A percentile compares a stretch with the other conserved stretches of the same genome.
phyloP scores from a whole-genome alignment of 106 monocot genomes.

The Allium cepa region DNA sequence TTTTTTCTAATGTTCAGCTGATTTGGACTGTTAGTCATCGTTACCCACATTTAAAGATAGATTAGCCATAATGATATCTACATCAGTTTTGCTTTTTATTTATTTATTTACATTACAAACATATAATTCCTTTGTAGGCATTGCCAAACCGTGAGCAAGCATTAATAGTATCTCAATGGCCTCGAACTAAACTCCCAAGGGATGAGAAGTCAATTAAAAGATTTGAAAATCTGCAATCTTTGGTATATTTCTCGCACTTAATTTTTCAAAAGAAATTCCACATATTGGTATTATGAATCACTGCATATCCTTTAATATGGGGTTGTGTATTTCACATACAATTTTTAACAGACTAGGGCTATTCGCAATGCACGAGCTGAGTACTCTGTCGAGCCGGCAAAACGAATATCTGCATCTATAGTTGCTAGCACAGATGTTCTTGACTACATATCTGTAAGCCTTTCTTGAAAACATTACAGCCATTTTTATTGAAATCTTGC shows the following conservation, averaged over 20 bases:
- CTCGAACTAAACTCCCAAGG: constrained; percentile 60
- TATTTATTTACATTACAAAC: not conserved
- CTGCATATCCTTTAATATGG: not conserved
- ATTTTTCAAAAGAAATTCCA: too few species aligned
- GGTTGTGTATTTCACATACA: not conserved
- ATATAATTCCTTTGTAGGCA: constrained; percentile 37
- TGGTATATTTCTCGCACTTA: constrained; percentile 34
- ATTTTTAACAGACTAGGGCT: constrained; percentile 42
- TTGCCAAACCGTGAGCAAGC: constrained; percentile 66
- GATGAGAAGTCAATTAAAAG: constrained; percentile 63
- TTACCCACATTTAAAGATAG: too few species aligned
- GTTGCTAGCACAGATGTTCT: constrained; percentile 79
- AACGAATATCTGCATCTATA: constrained; percentile 84
- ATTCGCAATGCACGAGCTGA: constrained; percentile 91
- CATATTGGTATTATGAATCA: not conserved
- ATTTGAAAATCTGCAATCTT: constrained; percentile 89
- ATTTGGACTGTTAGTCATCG: too few species aligned
- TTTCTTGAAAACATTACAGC: not conserved
- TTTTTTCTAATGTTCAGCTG: too few species aligned
- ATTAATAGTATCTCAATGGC: constrained; percentile 81
- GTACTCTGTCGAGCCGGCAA: constrained; percentile 96
- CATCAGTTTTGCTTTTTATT: too few species aligned
- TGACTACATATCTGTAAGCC: constrained; percentile 76
- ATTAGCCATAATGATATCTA: too few species aligned
- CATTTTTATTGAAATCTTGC: not conserved